Evolutionary conservation across 2,329 filamentous ascomycete species (phyloP), one percentile per base, ranked within the genome.

Genomic region (Dissoconium aciculare): DNA sequence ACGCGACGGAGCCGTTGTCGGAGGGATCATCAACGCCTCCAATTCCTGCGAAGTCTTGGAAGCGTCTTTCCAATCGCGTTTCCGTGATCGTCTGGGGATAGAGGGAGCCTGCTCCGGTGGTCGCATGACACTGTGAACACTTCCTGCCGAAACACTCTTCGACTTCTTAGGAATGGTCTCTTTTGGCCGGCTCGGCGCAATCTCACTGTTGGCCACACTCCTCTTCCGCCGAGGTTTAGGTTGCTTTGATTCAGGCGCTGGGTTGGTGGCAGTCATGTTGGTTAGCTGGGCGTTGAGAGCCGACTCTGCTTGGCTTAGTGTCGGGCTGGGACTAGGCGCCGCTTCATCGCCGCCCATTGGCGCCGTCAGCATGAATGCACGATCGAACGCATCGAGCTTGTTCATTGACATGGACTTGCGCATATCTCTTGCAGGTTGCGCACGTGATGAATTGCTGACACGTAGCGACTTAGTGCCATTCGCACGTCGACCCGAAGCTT

Each of bases 221-320:
- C n/a, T n/a, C n/a, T n/a, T n/a, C n/a, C n/a, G n/a, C 19, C 9
- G 9, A 8, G 25, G 25, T 6, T 6, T 11, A 4, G 11, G 15
- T 14, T 13, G 11, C n/a, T 13, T 15, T 11, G 11, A 11, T n/a
- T 15, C 5, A 11, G 12, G 6, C 8, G 13, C 19, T n/a, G 27
- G 13, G 28, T 25, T 19, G 27, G 21, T 17, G 11, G 26, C 28
- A 4, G 38, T 39, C 19, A 49, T 47, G 19, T 34, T 31, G 15
- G 33, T 37, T 5, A 51, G 41, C 24, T 50, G 40, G 13, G 35
- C 31, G 14, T 49, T 39, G 19, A 55, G 37, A 15, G 59, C 59
- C 9, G 51, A 41, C 39, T 59, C 59, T 6, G 59, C 60, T 43
- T 65, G 55, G 36, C 59, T 64, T 28, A 63, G 45, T 1, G 60